Conservation (phyloP, 2,329 filamentous ascomycete genomes). For the Colletotrichum orchidophilum region DNA sequence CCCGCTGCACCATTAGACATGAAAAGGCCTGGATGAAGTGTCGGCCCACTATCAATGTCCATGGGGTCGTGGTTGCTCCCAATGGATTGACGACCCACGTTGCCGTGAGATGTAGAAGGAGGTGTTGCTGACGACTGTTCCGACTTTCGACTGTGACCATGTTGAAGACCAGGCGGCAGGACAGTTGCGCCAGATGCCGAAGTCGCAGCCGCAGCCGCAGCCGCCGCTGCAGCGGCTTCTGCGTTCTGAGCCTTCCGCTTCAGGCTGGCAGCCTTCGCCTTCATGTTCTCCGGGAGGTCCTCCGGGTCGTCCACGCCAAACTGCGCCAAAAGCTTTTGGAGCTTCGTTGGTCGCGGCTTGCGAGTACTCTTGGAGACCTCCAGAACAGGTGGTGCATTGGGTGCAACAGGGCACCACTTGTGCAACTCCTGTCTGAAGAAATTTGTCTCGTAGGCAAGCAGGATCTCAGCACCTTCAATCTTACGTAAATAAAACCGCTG, state of each 20-base stretch:
- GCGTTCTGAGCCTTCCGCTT: slow-evolving; percentile 76
- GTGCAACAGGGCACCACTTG: slow-evolving; percentile 91
- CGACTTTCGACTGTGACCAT: slow-evolving; percentile 21
- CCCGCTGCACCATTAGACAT: slow-evolving; percentile 48
- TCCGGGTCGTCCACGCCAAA: slow-evolving; percentile 91
- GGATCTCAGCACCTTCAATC: slow-evolving; percentile 94
- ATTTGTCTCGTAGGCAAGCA: slow-evolving; percentile 94
- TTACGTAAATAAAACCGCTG: slow-evolving; percentile 96
- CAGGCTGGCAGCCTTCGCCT: slow-evolving; percentile 78
- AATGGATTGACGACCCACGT: slow-evolving; percentile 18
- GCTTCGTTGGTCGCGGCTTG: slow-evolving; percentile 94
- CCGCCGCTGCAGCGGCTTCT: slow-evolving; percentile 57
- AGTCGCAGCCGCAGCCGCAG: slow-evolving; percentile 36
- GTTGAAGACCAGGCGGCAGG: slow-evolving; percentile 4
- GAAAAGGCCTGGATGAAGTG: slow-evolving; percentile 55
- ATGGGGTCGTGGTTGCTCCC: slow-evolving; percentile 47
- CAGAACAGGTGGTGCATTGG: slow-evolving; percentile 83
- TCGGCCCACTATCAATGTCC: slow-evolving; percentile 48
- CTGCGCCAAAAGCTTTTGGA: slow-evolving; percentile 92
- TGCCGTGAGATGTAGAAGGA: slow-evolving; percentile 39
- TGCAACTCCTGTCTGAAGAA: slow-evolving; percentile 96
- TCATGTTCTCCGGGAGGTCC: slow-evolving; percentile 84
- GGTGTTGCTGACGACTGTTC: slow-evolving; percentile 35
- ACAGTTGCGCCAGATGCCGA: slow-evolving; percentile 27
- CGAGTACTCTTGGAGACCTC: slow-evolving; percentile 90